These are phyloP conservation scores for Maudiozyma barnettii DNA, from an alignment of 805 yeast species.

Conservation along the genomic window DNA sequence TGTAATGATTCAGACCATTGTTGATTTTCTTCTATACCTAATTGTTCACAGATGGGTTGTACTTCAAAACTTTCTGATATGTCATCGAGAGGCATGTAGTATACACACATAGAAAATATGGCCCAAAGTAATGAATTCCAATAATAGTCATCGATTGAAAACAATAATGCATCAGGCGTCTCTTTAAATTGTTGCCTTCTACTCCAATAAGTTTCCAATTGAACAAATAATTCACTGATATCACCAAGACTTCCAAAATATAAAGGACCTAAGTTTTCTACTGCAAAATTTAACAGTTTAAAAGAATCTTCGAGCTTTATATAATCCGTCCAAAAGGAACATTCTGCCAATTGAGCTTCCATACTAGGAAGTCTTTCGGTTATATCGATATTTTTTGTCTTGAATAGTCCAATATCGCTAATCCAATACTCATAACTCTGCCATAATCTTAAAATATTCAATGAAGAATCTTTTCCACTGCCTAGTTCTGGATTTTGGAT, in stretches of 20 bases:
- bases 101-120: slow-evolving; percentile 20
- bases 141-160: slow-evolving; percentile 17
- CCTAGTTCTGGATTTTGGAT: background rate
- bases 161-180: background rate
- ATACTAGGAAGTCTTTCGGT: slow-evolving; percentile 3
- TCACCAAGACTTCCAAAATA: slow-evolving; percentile 27
- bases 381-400: slow-evolving; percentile 8
- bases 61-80: slow-evolving; percentile 8
- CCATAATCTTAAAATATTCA: slow-evolving; percentile 18
- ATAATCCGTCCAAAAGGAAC: slow-evolving; percentile 10
- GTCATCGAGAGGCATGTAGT: slow-evolving; percentile 19
- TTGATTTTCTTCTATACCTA: slow-evolving; percentile 4
- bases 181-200: slow-evolving; percentile 8
- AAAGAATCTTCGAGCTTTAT: slow-evolving; percentile 15
- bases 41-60: slow-evolving; percentile 4
- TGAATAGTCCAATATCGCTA: slow-evolving; percentile 18
- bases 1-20: slow-evolving; percentile 13
- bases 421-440: slow-evolving; percentile 25
- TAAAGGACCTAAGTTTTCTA: slow-evolving; percentile 26
- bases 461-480: background rate
- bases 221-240: slow-evolving; percentile 20
- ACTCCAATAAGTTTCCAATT: slow-evolving; percentile 19
- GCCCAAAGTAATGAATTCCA: slow-evolving; percentile 26
- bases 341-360: slow-evolving; percentile 5
- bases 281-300: slow-evolving; percentile 21